Evolutionary conservation across 768 basidiomycete species (phyloP), one percentile per base, ranked within the genome.

Genomic region (Bullera alba): DNA sequence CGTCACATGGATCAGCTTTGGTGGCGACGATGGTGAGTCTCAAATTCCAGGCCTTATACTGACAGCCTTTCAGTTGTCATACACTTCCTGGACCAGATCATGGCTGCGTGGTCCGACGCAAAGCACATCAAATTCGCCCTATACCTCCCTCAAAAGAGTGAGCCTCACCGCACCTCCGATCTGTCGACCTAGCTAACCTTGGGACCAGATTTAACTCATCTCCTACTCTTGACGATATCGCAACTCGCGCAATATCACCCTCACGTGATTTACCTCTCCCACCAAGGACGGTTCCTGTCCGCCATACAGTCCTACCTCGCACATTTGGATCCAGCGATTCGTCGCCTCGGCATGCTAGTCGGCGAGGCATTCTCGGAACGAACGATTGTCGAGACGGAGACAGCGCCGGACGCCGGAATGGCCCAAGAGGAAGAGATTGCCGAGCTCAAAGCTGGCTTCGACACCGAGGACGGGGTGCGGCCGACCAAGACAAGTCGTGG

Each of bases 281-380:
- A 56, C 27, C 61, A 63, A 10, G 51, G 65, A 1, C 51, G 75
- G 1, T 84, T 96, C 63, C 78, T 96, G 54, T 74, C 76, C 19
- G 81, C 81, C 12, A 77, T 95, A 39, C 80, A 83, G 5, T 71
- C 73, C 4, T 96, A 95, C 63, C 81, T 99, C 38, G 77, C 77
- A 0, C 88, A 93, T 70, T 73, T 83, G 5, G 88, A 93, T 46
- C 73, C 76, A 1, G 77, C 82, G 3, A 79, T 95, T 17, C 83
- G 93, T 3, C 79, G 83, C 22, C 86, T 89, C 58, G 95, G 95
- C 2, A 93, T 99, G 90, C 78, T 96, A 28, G 82, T 81, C 0
- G 93, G 87, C 0, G 93, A 99, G 72, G 76, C 84, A 21, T 49
- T 75, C 7, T 72, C 68, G 26, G 48, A 61, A 26, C 45, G 63